These are phyloP conservation scores for Ustilago sp. DNA, from an alignment of 1,284 basidiomycete species.

Conservation along the genomic window DNA sequence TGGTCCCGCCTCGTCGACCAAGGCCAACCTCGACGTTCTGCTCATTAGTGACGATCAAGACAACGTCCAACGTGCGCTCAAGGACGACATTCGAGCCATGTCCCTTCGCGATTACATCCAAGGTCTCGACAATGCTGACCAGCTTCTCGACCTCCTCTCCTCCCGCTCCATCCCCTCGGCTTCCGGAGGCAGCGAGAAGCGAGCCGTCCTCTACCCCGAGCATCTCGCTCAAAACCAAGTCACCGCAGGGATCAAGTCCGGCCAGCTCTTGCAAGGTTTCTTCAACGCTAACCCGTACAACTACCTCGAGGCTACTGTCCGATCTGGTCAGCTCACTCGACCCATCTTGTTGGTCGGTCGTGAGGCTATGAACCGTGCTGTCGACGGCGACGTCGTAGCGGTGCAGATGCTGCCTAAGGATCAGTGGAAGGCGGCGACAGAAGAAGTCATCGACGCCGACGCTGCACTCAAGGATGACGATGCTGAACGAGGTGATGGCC, in stretches of 20 bases:
- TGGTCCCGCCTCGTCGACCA: slow-evolving; percentile 35
- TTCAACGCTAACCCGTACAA: slow-evolving; percentile 97
- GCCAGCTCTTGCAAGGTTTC: slow-evolving; percentile 87
- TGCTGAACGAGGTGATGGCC: slow-evolving; percentile 73
- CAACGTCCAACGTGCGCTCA: slow-evolving; percentile 77
- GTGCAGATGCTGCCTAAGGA: slow-evolving; percentile 87
- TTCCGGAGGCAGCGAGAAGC: slow-evolving; percentile 44
- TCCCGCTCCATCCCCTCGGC: slow-evolving; percentile 49
- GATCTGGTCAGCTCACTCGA: slow-evolving; percentile 79
- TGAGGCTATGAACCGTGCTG: slow-evolving; percentile 93
- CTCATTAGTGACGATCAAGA: slow-evolving; percentile 82
- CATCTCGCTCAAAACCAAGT: slow-evolving; percentile 83
- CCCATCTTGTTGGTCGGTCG: slow-evolving; percentile 87
- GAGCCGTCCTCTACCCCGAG: slow-evolving; percentile 72
- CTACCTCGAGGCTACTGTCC: slow-evolving; percentile 88
- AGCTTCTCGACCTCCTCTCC: slow-evolving; percentile 64
- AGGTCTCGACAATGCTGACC: slow-evolving; percentile 57
- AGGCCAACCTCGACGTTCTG: slow-evolving; percentile 57
- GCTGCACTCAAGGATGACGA: slow-evolving; percentile 86
- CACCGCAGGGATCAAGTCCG: slow-evolving; percentile 85
- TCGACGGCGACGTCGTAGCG: slow-evolving; percentile 92
- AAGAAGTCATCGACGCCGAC: slow-evolving; percentile 90
- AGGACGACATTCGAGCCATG: slow-evolving; percentile 57
- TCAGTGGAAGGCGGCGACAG: slow-evolving; percentile 92
- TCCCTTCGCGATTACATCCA: slow-evolving; percentile 66